Evolutionary conservation across 1,139 yeast species (phyloP), one percentile per base, ranked within the genome.

Genomic region (Suhomyces choctaworum): DNA sequence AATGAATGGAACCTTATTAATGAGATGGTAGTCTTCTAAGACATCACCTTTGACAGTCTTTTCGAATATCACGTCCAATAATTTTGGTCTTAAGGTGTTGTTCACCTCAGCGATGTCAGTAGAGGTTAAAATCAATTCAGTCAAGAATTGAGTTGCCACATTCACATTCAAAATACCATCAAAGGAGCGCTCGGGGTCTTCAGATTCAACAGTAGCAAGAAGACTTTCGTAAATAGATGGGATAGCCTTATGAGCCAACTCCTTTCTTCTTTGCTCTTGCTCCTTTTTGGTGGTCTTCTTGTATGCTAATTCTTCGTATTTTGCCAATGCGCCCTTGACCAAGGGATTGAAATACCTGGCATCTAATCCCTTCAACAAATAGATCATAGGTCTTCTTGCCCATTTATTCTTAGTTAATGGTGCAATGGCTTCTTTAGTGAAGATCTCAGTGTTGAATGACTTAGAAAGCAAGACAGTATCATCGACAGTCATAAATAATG

Each of bases 341-440:
- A 70, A 58, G 34, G 95, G 95, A 22, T 86, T 76, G 62, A 92
- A 90, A 60, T 82, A 90, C 54, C 85, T 82, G 21, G 90, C 87
- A 50, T 83, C 86, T 42, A 85, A 71, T 4, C 95, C 96, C 43
- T 81, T 75, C 45, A 90, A 70, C 41, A 90, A 66, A 60, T 88
- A 90, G 40, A 92, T 64, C 54, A 90, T 79, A 25, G 97, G 96
- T 60, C 96, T 80, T 66, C 98, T 79, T 25, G 92, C 88, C 54
- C 75, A 84, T 57, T 89, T 88, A 48, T 85, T 84, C 35, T 71
- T 69, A 26, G 85, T 66, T 26, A 88, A 64, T 31, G 76, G 78
- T 8, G 76, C 73, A 49, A 88, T 66, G 24, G 64, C 55, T 34
- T 78, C 83, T 29, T 70, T 62, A 30, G 75, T 69, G 47, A 78